These are phyloP conservation scores for Mycena filopes DNA, from an alignment of 768 basidiomycete genomes.

Conservation along the genomic window DNA sequence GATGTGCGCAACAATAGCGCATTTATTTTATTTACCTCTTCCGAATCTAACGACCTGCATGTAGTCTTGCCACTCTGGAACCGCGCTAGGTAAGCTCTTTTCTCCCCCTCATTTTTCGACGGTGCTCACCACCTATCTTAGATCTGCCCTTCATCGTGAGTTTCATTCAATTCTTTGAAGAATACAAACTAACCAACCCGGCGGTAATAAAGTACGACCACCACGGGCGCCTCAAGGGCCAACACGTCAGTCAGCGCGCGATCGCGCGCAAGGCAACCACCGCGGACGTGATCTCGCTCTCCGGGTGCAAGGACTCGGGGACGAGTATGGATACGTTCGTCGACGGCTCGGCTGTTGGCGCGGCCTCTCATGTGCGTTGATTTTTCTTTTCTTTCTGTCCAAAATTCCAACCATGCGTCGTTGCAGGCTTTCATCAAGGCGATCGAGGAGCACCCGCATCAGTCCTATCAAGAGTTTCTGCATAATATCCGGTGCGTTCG, in stretches of 20 bases:
- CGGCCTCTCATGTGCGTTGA: constrained; percentile 79
- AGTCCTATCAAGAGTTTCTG: constrained; percentile 74
- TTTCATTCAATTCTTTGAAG: not conserved
- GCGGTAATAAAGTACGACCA: no score
- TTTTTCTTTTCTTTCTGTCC: not conserved
- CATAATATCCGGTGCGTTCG: constrained; percentile 61
- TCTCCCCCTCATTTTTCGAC: not conserved
- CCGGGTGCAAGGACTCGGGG: constrained; percentile 76
- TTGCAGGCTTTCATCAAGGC: constrained; percentile 69
- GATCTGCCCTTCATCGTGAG: constrained; percentile 62
- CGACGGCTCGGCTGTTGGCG: constrained; percentile 73
- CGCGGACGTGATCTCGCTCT: constrained; percentile 86
- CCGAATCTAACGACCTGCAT: not conserved
- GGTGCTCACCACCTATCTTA: constrained; percentile 27
- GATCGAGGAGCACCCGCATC: constrained; percentile 59
- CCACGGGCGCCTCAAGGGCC: constrained; percentile 63
- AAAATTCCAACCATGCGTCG: not conserved
- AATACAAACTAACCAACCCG: no score
- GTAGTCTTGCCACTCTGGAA: constrained; percentile 66
- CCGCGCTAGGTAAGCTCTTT: constrained; percentile 53
- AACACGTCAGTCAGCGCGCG: constrained; percentile 47
- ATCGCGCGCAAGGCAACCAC: constrained; percentile 59
- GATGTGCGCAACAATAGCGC: no score
- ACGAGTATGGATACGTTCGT: constrained; percentile 78
- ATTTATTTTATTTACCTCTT: not conserved